A percentile compares a stretch with the other conserved stretches of the same genome.
These are phyloP conservation scores for Candida peoriensis DNA, from an alignment of 805 yeast species.

Conservation along the genomic window DNA sequence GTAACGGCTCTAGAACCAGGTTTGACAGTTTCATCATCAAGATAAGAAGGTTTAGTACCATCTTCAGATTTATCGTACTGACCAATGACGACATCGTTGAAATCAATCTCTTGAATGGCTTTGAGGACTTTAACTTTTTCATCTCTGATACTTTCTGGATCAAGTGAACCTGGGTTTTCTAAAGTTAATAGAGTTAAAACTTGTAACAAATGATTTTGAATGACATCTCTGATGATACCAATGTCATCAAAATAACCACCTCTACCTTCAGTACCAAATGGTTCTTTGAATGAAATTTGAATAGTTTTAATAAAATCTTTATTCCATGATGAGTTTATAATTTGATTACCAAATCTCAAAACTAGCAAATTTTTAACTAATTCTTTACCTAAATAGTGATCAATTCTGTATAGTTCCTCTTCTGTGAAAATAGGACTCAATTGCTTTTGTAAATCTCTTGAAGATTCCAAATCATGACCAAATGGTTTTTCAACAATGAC, in stretches of 20 bases:
- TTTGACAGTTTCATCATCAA: slow-evolving; percentile 88
- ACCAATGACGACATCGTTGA: slow-evolving; percentile 69
- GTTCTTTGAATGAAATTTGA: slow-evolving; percentile 92
- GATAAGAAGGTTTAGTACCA: slow-evolving; percentile 84
- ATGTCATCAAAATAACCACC: slow-evolving; percentile 96
- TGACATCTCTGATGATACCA: slow-evolving; percentile 95
- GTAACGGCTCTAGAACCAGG: slow-evolving; percentile 83
- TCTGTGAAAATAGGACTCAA: slow-evolving; percentile 86
- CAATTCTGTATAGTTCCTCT: slow-evolving; percentile 91
- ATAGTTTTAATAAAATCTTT: slow-evolving; percentile 70
- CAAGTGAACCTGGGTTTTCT: slow-evolving; percentile 92
- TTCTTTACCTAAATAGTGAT: slow-evolving; percentile 96
- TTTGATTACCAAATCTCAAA: slow-evolving; percentile 85
- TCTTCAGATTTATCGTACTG: slow-evolving; percentile 84
- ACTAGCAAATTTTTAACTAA: slow-evolving; percentile 92
- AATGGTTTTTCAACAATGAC: slow-evolving; percentile 95
- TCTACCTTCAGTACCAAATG: slow-evolving; percentile 98
- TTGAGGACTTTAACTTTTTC: slow-evolving; percentile 92
- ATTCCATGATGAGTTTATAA: slow-evolving; percentile 88
- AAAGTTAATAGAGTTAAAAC: slow-evolving; percentile 86
- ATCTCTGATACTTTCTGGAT: slow-evolving; percentile 91
- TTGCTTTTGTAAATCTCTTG: slow-evolving; percentile 69
- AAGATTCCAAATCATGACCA: slow-evolving; percentile 82
- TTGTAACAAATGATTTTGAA: slow-evolving; percentile 96
- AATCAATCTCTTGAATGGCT: slow-evolving; percentile 66